Evolutionary conservation across 148 eudicot species (phyloP).

Genomic region (Rhododendron kiyosumense): DNA sequence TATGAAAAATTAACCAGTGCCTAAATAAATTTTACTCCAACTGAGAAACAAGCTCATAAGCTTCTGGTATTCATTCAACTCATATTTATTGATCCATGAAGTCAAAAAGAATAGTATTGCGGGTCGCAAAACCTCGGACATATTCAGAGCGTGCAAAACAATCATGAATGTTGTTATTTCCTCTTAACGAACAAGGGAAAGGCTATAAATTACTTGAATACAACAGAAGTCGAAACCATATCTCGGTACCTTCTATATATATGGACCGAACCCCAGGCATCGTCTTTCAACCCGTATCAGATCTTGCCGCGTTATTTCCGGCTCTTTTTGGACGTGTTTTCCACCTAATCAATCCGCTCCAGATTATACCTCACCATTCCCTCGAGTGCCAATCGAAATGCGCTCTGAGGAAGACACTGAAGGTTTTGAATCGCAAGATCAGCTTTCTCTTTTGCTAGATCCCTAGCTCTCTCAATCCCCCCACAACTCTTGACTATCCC

Average conservation of each 20-base stretch:
- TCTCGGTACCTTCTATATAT: not conserved
- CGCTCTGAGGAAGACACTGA: slow-evolving; percentile 59
- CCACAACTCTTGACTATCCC: slow-evolving; percentile 59
- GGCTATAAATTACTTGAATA: not conserved
- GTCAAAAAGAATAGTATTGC: slow-evolving; percentile 8
- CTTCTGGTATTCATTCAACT: not conserved
- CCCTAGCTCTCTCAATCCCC: slow-evolving; percentile 71
- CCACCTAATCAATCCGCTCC: slow-evolving; percentile 56
- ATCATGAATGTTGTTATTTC: not conserved
- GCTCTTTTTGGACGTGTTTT: not conserved
- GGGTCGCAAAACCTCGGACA: not conserved
- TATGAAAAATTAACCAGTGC: not conserved
- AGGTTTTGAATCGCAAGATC: slow-evolving; percentile 55
- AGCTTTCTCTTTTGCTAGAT: slow-evolving; percentile 68
- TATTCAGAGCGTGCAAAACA: slow-evolving; percentile 2
- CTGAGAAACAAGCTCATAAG: not conserved
- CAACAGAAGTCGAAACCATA: not conserved
- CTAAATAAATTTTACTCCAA: not conserved
- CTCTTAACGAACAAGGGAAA: not conserved
- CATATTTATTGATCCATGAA: slow-evolving; percentile 8
- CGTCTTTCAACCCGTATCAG: not conserved
- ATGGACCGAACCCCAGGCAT: not conserved
- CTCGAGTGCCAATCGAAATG: slow-evolving; percentile 54
- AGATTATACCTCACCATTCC: slow-evolving; percentile 79
- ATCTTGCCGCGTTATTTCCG: not conserved